Percentiles rank a stretch among this genome's conserved stretches.
These are phyloP conservation scores for Fagopyrum homotropicum DNA, from an alignment of 148 eudicot species.

Conservation along the genomic window DNA sequence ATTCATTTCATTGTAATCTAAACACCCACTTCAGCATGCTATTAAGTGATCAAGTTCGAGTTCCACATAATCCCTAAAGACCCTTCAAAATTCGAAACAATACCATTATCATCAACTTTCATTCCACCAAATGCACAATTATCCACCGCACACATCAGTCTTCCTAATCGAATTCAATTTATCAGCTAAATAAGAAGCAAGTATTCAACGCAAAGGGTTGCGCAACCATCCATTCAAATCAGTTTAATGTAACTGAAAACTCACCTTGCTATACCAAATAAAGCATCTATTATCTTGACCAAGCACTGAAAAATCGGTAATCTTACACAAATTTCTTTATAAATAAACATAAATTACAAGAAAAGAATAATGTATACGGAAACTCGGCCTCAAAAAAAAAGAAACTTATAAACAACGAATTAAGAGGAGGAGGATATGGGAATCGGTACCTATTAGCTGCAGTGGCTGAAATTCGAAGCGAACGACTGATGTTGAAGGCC, in stretches of 20 bases:
- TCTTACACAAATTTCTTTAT: neutral
- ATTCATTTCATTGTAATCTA: neutral
- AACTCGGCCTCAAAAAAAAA: neutral
- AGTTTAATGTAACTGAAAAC: neutral
- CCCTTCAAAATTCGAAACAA: neutral
- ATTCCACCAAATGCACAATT: neutral
- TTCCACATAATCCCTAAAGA: neutral
- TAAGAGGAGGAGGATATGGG: too few relatives aligned
- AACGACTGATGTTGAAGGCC: neutral
- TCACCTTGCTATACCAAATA: neutral
- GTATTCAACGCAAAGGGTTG: neutral
- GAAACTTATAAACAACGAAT: neutral
- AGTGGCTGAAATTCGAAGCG: neutral
- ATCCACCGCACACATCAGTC: too few relatives aligned
- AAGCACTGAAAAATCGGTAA: neutral
- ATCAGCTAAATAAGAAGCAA: neutral
- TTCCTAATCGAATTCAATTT: neutral
- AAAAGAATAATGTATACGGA: neutral
- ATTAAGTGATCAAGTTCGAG: too few relatives aligned
- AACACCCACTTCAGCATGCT: neutral
- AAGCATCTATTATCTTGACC: neutral
- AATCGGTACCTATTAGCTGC: constrained; percentile 5
- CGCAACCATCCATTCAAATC: neutral
- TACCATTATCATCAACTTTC: neutral
- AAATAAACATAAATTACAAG: neutral